Conservation (phyloP, 306 rosid genomes). For the Lathyrus sativus region DNA sequence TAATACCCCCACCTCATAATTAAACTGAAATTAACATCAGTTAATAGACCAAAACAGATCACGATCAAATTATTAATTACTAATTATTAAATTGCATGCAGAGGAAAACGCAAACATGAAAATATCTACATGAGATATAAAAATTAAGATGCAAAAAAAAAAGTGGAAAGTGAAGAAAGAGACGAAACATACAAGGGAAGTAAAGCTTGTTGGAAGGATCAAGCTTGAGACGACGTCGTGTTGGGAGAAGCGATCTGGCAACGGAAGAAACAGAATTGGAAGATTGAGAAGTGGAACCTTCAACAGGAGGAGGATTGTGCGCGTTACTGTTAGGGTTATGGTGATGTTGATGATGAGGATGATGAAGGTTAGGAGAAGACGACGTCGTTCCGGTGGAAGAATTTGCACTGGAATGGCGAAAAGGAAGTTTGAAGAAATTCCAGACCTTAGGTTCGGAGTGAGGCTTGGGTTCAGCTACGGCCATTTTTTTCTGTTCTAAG, state of each 20-base stretch:
- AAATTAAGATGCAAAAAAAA: not conserved
- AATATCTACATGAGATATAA: too few relatives aligned
- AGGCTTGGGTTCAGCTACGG: slow-evolving; percentile 67
- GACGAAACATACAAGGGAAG: slow-evolving; percentile 76
- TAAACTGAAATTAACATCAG: slow-evolving; percentile 4
- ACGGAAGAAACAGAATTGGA: slow-evolving; percentile 84
- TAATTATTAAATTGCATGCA: slow-evolving; percentile 19
- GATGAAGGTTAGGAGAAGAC: slow-evolving; percentile 40
- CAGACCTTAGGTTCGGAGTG: slow-evolving; percentile 83
- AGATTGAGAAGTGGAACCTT: slow-evolving; percentile 55
- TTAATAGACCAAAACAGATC: slow-evolving; percentile 27
- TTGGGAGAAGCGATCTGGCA: slow-evolving; percentile 85
- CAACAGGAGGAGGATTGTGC: slow-evolving; percentile 40
- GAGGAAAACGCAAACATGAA: not conserved
- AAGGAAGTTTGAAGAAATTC: slow-evolving; percentile 87
- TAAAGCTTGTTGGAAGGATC: slow-evolving; percentile 90
- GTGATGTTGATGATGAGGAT: slow-evolving; percentile 31
- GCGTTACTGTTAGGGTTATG: slow-evolving; percentile 19
- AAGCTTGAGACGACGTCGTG: slow-evolving; percentile 97
- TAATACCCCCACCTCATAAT: not conserved
- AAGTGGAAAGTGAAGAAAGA: not conserved
- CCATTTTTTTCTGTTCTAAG: slow-evolving; percentile 53
- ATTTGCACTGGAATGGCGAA: slow-evolving; percentile 51
- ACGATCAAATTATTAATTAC: slow-evolving; percentile 28
- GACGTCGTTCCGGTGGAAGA: slow-evolving; percentile 43